phyloP scores from a whole-genome alignment of 805 yeast genomes.

The Blastobotrys chiropterorum region DNA sequence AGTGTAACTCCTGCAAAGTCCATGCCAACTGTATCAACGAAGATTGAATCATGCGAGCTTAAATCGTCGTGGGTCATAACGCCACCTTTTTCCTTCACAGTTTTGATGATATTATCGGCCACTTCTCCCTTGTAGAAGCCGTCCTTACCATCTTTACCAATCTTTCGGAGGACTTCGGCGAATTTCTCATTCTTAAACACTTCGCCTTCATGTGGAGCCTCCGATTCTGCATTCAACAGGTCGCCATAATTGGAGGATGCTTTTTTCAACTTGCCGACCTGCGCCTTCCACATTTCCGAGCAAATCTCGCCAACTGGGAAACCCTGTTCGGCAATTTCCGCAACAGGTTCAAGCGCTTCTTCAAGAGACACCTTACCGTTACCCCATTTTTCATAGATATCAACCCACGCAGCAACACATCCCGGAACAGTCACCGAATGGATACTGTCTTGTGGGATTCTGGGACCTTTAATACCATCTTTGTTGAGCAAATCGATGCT shows the following conservation, averaged over 20 bases:
- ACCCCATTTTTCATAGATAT: constrained; percentile 65
- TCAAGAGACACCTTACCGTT: constrained; percentile 55
- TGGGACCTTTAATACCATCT: constrained; percentile 39
- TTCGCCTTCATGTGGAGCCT: constrained; percentile 55
- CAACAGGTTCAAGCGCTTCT: constrained; percentile 42
- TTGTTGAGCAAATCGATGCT: constrained; percentile 43
- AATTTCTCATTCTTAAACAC: constrained; percentile 45
- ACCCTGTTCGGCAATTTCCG: constrained; percentile 63
- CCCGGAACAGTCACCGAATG: constrained; percentile 72
- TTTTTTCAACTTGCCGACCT: constrained; percentile 35
- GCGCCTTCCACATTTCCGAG: constrained; percentile 43
- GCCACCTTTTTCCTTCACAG: constrained; percentile 49
- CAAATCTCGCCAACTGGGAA: constrained; percentile 59
- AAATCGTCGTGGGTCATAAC: constrained; percentile 52
- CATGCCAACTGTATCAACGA: constrained; percentile 57
- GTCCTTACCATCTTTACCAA: constrained; percentile 52
- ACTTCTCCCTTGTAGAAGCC: constrained; percentile 69
- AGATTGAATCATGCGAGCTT: constrained; percentile 48
- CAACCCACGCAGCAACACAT: constrained; percentile 74
- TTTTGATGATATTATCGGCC: constrained; percentile 57
- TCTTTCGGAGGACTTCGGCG: constrained; percentile 46
- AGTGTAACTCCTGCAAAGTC: constrained; percentile 41
- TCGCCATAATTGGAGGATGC: constrained; percentile 32
- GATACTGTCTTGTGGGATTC: constrained; percentile 49
- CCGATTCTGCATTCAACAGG: constrained; percentile 27